A percentile compares a stretch with the other conserved stretches of the same genome.
phyloP scores from a whole-genome alignment of 2,329 filamentous ascomycete species.

The Arthrobotrys sphaeroides region DNA sequence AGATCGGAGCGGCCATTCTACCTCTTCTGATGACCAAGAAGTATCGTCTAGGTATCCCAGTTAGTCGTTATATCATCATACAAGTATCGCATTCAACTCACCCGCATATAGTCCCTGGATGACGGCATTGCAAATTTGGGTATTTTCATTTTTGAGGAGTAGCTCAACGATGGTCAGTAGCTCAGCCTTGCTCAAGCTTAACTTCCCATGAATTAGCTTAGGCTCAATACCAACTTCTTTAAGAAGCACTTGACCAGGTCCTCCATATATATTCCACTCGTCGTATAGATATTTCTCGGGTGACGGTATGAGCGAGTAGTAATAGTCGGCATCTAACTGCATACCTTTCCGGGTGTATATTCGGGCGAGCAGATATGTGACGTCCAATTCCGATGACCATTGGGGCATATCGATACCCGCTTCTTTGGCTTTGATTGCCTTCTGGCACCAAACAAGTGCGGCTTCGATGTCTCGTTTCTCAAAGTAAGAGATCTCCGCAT shows the following conservation, averaged over 20 bases:
- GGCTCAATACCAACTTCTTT: not conserved
- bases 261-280: conserved; percentile 26
- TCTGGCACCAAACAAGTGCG: conserved; percentile 21
- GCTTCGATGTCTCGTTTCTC: not conserved
- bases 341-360: conserved; percentile 13
- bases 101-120: not conserved
- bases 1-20: not conserved
- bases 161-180: not conserved
- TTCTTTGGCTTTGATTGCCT: not conserved
- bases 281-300: conserved; percentile 18
- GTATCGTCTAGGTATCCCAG: not conserved
- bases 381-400: conserved; percentile 13
- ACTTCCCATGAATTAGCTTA: not conserved
- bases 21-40: not conserved
- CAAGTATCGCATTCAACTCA: not conserved
- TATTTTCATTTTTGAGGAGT: no score
- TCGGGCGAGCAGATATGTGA: conserved; percentile 22
- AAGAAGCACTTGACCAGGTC: not conserved
- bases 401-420: not conserved
- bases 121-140: not conserved
- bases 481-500: conserved; percentile 33
- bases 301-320: conserved; percentile 23
- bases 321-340: conserved; percentile 40
- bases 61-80: not conserved
- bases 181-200: not conserved